These are phyloP conservation scores for Umbilicus rupestris DNA, from an alignment of 164 flowering plant genomes.

Conservation along the genomic window DNA sequence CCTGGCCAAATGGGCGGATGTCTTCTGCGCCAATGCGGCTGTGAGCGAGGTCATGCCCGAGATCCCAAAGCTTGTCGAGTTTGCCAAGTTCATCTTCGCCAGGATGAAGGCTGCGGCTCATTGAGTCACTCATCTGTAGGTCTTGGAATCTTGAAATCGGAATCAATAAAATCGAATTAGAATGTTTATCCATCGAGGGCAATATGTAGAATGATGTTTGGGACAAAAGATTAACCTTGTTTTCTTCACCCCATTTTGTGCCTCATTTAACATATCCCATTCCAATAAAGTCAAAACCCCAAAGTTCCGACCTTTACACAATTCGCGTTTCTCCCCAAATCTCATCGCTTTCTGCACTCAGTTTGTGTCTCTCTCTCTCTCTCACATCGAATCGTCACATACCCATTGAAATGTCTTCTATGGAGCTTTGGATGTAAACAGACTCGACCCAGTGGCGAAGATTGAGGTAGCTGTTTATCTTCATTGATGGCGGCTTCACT, in stretches of 20 bases:
- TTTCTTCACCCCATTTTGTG: not conserved
- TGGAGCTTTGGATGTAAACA: not conserved
- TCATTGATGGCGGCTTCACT: not conserved
- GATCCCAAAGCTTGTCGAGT: constrained; percentile 37
- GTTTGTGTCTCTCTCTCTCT: too few species aligned
- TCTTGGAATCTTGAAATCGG: too few species aligned
- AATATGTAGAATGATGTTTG: constrained; percentile 23
- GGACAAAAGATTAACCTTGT: not conserved
- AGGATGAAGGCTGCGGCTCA: constrained; percentile 6
- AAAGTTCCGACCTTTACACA: too few species aligned
- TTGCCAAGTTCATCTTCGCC: constrained; percentile 21
- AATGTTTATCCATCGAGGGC: constrained; percentile 11
- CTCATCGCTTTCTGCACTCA: too few species aligned
- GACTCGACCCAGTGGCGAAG: not conserved
- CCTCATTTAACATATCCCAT: not conserved
- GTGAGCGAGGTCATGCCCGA: constrained; percentile 52
- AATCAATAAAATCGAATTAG: too few species aligned
- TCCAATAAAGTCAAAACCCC: not conserved
- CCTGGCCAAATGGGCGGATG: constrained; percentile 37
- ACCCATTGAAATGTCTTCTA: not conserved
- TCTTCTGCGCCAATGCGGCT: constrained; percentile 29
- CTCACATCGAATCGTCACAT: not conserved
- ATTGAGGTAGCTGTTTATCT: not conserved
- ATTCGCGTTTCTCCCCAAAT: not conserved
- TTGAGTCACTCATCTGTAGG: too few species aligned